Conservation (phyloP, 2,329 filamentous ascomycete genomes). For the Neofusicoccum umdonicola region DNA sequence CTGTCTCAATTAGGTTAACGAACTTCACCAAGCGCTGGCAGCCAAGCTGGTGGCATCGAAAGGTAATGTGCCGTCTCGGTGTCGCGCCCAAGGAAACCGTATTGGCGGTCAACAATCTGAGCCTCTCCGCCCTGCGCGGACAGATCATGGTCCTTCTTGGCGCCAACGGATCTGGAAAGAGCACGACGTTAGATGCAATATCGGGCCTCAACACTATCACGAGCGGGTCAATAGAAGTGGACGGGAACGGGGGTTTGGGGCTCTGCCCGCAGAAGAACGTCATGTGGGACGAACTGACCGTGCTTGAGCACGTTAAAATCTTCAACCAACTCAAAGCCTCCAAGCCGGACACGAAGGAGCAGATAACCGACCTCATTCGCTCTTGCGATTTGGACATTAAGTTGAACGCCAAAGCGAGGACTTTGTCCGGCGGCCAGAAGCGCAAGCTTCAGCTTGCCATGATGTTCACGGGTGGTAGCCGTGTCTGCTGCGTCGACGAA, state of each 20-base stretch:
- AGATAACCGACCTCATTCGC: constrained; percentile 62
- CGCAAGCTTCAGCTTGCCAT: constrained; percentile 88
- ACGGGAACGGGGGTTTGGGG: constrained; percentile 75
- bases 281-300: constrained; percentile 84
- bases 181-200: constrained; percentile 83
- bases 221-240: constrained; percentile 72
- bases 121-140: constrained; percentile 68
- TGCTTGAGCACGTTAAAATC: constrained; percentile 77
- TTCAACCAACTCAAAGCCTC: constrained; percentile 80
- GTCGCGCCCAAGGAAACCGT: constrained; percentile 61
- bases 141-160: constrained; percentile 85
- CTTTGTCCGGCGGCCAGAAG: constrained; percentile 87
- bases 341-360: constrained; percentile 54
- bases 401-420: constrained; percentile 67
- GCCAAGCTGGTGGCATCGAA: constrained; percentile 59
- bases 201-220: constrained; percentile 77
- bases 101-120: constrained; percentile 73
- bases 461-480: constrained; percentile 90
- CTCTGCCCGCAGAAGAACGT: constrained; percentile 94
- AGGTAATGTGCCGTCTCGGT: constrained; percentile 46
- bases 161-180: constrained; percentile 88
- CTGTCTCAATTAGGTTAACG: constrained; percentile 59
- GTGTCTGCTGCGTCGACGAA: constrained; percentile 87
- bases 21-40: constrained; percentile 76
- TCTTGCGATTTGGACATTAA: constrained; percentile 76